Conservation (phyloP, 257 asterid genomes). For the Eucommia ulmoides region DNA sequence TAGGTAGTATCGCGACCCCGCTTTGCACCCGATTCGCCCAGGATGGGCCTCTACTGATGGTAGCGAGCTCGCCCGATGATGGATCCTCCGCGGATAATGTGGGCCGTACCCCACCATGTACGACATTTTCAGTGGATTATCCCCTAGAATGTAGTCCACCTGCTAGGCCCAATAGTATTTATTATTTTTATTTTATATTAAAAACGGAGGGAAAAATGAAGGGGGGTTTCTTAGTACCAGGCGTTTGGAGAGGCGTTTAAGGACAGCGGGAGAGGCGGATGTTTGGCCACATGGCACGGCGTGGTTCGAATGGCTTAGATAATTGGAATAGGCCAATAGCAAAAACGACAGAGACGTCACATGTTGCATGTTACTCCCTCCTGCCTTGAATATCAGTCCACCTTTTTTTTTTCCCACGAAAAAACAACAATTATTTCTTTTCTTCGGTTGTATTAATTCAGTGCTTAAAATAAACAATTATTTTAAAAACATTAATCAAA, state of each 20-base stretch:
- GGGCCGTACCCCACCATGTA: constrained; percentile 85
- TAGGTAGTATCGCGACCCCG: constrained; percentile 40
- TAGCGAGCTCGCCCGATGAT: constrained; percentile 65
- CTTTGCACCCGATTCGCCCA: constrained; percentile 44
- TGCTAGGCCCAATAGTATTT: no score
- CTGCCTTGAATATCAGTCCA: constrained; percentile 71
- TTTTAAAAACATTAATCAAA: no score
- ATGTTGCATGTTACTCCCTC: constrained; percentile 93
- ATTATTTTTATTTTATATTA: no score
- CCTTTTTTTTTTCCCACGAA: no score
- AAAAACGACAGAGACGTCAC: constrained; percentile 83
- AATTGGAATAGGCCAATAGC: constrained; percentile 66
- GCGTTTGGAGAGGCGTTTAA: constrained; percentile 66
- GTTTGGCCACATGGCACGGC: constrained; percentile 60
- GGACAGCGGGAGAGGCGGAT: constrained; percentile 60
- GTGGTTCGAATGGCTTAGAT: constrained; percentile 76
- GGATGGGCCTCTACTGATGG: constrained; percentile 59
- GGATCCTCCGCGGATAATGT: constrained; percentile 61
- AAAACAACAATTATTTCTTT: no score
- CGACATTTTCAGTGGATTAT: constrained; percentile 70
- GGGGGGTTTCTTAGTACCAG: constrained; percentile 58
- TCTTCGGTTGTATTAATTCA: no score
- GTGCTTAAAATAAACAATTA: no score
- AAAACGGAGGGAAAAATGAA: neutral
- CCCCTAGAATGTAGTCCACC: constrained; percentile 90